Evolutionary conservation across 2,329 filamentous ascomycete species (phyloP).

Genomic region (Cordyceps tenuipes): DNA sequence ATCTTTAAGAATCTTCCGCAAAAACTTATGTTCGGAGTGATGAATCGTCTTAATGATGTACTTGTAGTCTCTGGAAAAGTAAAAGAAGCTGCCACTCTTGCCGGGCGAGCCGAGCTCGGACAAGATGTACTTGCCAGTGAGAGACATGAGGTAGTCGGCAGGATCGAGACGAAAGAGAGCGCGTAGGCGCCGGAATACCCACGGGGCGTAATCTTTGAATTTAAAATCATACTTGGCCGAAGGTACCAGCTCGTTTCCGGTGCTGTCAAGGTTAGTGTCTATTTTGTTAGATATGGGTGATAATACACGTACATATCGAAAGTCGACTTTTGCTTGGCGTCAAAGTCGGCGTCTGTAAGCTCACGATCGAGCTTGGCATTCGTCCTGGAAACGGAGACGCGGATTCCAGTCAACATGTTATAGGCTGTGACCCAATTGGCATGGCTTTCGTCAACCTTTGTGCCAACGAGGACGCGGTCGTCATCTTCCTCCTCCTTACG

Average conservation of each 20-base stretch:
- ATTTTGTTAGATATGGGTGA: background rate
- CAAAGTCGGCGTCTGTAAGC: constrained; percentile 84
- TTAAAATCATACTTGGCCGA: constrained; percentile 99
- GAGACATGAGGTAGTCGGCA: constrained; percentile 94
- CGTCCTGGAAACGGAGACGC: constrained; percentile 89
- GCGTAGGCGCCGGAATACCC: constrained; percentile 93
- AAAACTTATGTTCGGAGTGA: constrained; percentile 83
- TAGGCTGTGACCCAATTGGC: constrained; percentile 97
- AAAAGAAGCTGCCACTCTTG: constrained; percentile 98
- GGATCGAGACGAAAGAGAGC: constrained; percentile 85
- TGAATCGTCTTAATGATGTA: constrained; percentile 99
- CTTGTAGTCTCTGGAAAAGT: constrained; percentile 98
- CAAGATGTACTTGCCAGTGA: constrained; percentile 97
- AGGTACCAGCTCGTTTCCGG: constrained; percentile 92
- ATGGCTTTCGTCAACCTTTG: constrained; percentile 94
- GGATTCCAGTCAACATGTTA: constrained; percentile 98
- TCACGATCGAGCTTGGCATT: constrained; percentile 94
- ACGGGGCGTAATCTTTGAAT: constrained; percentile 99
- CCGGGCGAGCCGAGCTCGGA: constrained; percentile 94
- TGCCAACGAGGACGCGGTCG: constrained; percentile 88
- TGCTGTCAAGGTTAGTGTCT: constrained; percentile 41
- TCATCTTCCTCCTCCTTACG: constrained; percentile 83
- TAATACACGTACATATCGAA: constrained; percentile 76
- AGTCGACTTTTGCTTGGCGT: constrained; percentile 92
- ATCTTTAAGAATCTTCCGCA: constrained; percentile 75